These are phyloP conservation scores for Rhodotorula sp. DNA, from an alignment of 1,284 basidiomycete genomes.

Conservation along the genomic window DNA sequence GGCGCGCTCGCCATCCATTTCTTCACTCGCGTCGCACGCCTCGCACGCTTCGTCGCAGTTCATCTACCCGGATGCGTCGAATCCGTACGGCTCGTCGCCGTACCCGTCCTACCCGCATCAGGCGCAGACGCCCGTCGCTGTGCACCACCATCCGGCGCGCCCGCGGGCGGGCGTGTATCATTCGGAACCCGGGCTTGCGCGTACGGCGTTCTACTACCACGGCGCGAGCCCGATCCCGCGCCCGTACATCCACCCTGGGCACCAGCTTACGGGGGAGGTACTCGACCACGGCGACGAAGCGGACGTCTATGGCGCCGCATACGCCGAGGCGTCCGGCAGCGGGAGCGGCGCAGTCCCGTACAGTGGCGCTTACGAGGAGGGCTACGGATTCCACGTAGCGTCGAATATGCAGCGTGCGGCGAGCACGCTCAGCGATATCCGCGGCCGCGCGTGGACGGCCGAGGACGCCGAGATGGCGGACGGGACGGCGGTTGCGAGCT, in stretches of 20 bases:
- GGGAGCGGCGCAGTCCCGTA: too few relatives aligned
- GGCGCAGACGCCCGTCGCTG: conserved; percentile 10
- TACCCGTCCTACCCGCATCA: conserved; percentile 19
- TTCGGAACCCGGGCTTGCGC: conserved; percentile 16
- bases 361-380: too few relatives aligned
- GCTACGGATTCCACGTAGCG: not conserved
- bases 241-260: conserved; percentile 20
- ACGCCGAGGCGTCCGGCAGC: not conserved
- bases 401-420: not conserved
- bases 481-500: not conserved
- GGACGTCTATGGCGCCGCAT: not conserved
- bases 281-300: conserved; percentile 20
- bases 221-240: conserved; percentile 4
- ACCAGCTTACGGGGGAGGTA: not conserved
- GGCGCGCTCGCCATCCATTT: not conserved
- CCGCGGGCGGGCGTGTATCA: conserved; percentile 12
- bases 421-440: not conserved
- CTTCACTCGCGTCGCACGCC: not conserved
- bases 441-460: not conserved
- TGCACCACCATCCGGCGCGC: conserved; percentile 14
- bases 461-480: conserved; percentile 3
- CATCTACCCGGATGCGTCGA: conserved; percentile 13
- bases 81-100: conserved; percentile 25
- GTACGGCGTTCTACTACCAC: conserved; percentile 9
- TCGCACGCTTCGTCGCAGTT: not conserved